These are phyloP conservation scores for Lachancea thermotolerans DNA, from an alignment of 805 yeast species.

Conservation along the genomic window DNA sequence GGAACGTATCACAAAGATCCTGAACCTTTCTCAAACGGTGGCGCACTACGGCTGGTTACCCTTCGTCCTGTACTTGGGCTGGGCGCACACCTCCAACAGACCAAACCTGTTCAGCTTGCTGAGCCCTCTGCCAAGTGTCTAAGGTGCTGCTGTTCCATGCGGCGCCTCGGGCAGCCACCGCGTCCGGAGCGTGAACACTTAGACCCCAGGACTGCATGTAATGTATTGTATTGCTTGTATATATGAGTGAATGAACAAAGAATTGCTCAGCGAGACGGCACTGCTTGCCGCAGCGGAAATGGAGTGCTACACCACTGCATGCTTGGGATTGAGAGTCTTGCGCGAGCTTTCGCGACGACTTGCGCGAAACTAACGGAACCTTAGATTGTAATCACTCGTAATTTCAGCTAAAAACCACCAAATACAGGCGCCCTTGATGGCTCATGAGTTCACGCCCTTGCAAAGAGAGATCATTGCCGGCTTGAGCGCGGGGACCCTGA, in stretches of 20 bases:
- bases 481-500: constrained; percentile 67
- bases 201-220: not conserved
- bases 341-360: no score
- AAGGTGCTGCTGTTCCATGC: not conserved
- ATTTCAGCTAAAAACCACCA: no score
- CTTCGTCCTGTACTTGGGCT: constrained; percentile 84
- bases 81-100: constrained; percentile 74
- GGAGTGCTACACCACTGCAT: not conserved
- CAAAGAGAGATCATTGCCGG: constrained; percentile 63
- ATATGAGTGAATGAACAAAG: constrained; percentile 5
- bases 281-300: not conserved
- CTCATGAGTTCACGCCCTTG: constrained; percentile 15
- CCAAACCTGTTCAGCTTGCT: constrained; percentile 60
- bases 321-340: not conserved
- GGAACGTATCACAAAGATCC: constrained; percentile 81
- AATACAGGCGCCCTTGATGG: not conserved
- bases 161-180: not conserved
- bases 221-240: constrained; percentile 6
- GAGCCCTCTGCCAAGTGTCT: constrained; percentile 34
- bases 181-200: no score
- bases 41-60: constrained; percentile 98
- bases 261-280: not conserved
- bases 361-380: no score
- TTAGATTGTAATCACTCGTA: no score
- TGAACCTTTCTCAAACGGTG: constrained; percentile 76